phyloP scores from a whole-genome alignment of 164 flowering plant genomes.

The Cinnamomum chago region DNA sequence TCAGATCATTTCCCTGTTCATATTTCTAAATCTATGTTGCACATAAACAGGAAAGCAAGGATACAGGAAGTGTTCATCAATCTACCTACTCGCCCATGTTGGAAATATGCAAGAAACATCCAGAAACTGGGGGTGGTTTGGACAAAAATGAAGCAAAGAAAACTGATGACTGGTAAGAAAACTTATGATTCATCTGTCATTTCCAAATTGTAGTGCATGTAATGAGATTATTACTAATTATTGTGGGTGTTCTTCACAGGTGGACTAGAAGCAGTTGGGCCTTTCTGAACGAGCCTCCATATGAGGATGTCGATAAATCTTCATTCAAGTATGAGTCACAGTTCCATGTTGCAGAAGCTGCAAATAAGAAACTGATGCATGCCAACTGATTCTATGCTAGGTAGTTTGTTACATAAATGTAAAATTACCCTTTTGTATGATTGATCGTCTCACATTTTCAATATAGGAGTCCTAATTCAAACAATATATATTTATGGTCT shows the following conservation, averaged over 20 bases:
- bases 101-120: background rate
- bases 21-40: too few relatives aligned
- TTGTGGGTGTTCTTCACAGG: constrained; percentile 1
- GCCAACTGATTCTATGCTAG: constrained; percentile 3
- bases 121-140: background rate
- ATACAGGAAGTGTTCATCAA: background rate
- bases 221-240: too few relatives aligned
- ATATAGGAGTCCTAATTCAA: too few relatives aligned
- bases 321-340: constrained; percentile 2
- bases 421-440: too few relatives aligned
- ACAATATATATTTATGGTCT: too few relatives aligned
- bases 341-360: constrained; percentile 5
- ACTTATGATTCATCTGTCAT: background rate
- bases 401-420: too few relatives aligned
- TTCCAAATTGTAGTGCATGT: background rate
- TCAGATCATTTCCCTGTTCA: too few relatives aligned
- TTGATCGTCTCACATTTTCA: too few relatives aligned
- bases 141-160: background rate
- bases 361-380: constrained; percentile 3
- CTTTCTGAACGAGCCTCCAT: constrained; percentile 9
- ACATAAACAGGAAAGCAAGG: background rate
- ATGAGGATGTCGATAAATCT: constrained; percentile 1
- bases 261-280: constrained; percentile 15
- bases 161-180: constrained; percentile 12
- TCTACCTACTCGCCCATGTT: background rate